Percentiles rank a stretch among this genome's conserved stretches.
Conservation (phyloP, 2,329 filamentous ascomycete genomes). For the Claviceps maximensis region DNA sequence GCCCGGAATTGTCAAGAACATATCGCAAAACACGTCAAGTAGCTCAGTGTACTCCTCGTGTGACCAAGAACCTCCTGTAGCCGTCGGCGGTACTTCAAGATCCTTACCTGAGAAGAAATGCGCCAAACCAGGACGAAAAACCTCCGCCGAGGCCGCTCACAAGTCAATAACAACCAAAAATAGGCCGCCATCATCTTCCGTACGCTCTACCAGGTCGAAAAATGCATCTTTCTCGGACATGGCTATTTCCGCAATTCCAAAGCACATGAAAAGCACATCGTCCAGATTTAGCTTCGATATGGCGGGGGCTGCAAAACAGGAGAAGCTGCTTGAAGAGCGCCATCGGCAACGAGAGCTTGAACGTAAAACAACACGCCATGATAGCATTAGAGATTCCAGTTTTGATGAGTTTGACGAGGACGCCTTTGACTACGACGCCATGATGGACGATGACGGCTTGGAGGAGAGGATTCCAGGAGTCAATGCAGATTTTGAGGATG, state of each 20-base stretch:
- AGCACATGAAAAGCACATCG: slow-evolving; percentile 62
- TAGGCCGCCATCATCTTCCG: slow-evolving; percentile 9
- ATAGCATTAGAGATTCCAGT: slow-evolving; percentile 34
- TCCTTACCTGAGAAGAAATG: not conserved
- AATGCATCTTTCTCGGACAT: slow-evolving; percentile 38
- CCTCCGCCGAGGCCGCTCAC: not conserved
- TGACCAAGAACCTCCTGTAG: not conserved
- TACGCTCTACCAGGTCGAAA: slow-evolving; percentile 30
- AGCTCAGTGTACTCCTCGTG: not conserved
- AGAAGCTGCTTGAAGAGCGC: slow-evolving; percentile 58
- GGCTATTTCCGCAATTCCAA: slow-evolving; percentile 40
- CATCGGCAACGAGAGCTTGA: slow-evolving; percentile 55
- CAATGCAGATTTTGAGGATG: slow-evolving; percentile 18
- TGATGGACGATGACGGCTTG: slow-evolving; percentile 51
- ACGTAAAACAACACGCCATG: slow-evolving; percentile 31
- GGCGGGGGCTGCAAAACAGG: slow-evolving; percentile 53
- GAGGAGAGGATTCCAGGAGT: slow-evolving; percentile 54
- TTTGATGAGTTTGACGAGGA: slow-evolving; percentile 52
- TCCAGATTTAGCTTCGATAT: slow-evolving; percentile 77
- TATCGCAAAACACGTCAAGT: not conserved
- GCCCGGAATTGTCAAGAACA: not conserved
- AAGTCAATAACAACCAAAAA: not conserved
- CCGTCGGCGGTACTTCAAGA: not conserved
- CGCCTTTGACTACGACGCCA: slow-evolving; percentile 45
- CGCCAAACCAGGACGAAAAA: not conserved